Evolutionary conservation across 331 rosid genomes (phyloP), one percentile per base, ranked within the genome.

Genomic region (Prunus yedoensis): DNA sequence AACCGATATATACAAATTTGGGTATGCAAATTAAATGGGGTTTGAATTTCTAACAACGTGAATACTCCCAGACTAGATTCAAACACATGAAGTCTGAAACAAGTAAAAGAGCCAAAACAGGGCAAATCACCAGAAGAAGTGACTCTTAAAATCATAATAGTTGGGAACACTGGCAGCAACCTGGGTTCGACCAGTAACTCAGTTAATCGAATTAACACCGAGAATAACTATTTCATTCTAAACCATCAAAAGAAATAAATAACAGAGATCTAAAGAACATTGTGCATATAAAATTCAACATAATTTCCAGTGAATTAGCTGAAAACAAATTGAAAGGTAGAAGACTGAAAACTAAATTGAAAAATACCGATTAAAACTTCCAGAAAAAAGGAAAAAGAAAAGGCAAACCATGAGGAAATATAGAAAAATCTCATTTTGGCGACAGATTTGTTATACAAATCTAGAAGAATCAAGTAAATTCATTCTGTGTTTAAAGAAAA

Each of bases 391-490:
- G 43, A 49, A 27, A 21, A 14, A 54, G 20, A n/a, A 59, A 38
- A 65, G n/a, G 70, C 51, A 77, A 69, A 47, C 16, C 15, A 25
- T 14, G 52, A 57, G 41, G 52, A 74, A 28, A 30, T 49, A 30
- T 13, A 51, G 4, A 73, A 1, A 43, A 45, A 18, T n/a, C 15
- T 6, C 28, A 74, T 7, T 76, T 76, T 23, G 27, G 23, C 25
- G 43, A 10, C 30, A 65, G 53, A 65, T 52, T 52, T 21, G 66
- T 59, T 50, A 45, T 6, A 68, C 14, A 43, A 64, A 35, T 52
- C 51, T 17, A 53, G 13, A 62, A 63, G 23, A 61, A n/a, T 12
- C n/a, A 63, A 17, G 2, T 13, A 17, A 63, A 50, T 13, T 79
- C 71, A 59, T 68, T 47, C 23, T 17, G 27, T 43, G n/a, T 46